Base-by-base conservation (phyloP, 2,329 filamentous ascomycete species). In the Penicillium sp. region DNA sequence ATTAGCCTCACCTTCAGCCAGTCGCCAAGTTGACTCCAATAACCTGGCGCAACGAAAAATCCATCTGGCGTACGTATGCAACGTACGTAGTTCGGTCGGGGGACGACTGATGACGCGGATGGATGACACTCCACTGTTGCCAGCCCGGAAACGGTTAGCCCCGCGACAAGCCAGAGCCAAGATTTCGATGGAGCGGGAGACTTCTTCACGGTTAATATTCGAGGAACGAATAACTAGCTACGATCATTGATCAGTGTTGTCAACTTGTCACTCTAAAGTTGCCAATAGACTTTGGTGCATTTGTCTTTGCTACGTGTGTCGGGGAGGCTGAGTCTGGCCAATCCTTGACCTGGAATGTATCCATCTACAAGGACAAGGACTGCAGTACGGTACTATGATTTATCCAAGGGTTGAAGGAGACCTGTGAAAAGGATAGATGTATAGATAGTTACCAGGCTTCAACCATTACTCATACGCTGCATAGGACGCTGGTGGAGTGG, bases 71-170 rank as follows among this genome's bases (percentile, higher is more conserved):
- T 62, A 62, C 64, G 62, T 66, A 66, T 42, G 60, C 57, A 49
- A 55, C 38, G 55, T 61, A 61, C 60, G 51, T 53, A 20, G 54
- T 62, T 50, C 31, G 45, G 45, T 28, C 22, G 2, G 15, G 6
- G 51, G 25, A 39, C 25, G 20, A 15, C 22, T 42, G 63, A 68
- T 68, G 66, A 68, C 63, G 65, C 62, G 63, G 66, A 63, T 60
- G 54, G 55, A 54, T 62, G 62, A 62, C 60, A 56, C 58, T 61
- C 57, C 57, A 58, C 52, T 38, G n/a, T 6, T 43, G 31, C 47
- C 53, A 55, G 53, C 39, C 53, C 39, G 51, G 20, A 60, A 57
- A 25, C 3, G 54, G 55, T 57, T 45, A 45, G 45, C 17, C 28
- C 5, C n/a, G 34, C 22, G 12, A 39, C 49, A 4, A 49, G 31